Evolutionary conservation across 495 filamentous ascomycete species (phyloP).

Genomic region (Lasiosphaeria hispida): DNA sequence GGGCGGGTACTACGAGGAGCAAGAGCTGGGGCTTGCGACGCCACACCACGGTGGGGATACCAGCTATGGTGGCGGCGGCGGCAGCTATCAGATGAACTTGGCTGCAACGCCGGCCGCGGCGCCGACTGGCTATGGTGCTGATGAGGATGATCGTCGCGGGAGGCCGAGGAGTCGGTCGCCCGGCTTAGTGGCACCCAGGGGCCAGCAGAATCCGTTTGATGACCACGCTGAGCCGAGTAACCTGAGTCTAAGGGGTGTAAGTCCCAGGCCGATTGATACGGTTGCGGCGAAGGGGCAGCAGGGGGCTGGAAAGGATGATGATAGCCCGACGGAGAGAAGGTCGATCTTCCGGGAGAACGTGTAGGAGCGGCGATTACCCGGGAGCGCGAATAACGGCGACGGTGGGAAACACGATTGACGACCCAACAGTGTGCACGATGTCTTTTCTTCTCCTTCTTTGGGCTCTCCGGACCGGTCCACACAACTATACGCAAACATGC

Average conservation of each 20-base stretch:
- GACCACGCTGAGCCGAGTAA: slow-evolving; percentile 56
- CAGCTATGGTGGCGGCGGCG: slow-evolving; percentile 19
- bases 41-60: slow-evolving; percentile 14
- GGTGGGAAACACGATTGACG: too few relatives aligned
- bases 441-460: too few relatives aligned
- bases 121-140: slow-evolving; percentile 2
- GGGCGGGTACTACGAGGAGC: slow-evolving; percentile 59
- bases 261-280: slow-evolving; percentile 52
- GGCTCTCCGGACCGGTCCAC: too few relatives aligned
- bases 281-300: slow-evolving; percentile 18
- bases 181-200: slow-evolving; percentile 11
- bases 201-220: slow-evolving; percentile 51
- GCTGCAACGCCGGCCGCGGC: slow-evolving; percentile 13
- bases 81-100: slow-evolving; percentile 50
- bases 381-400: too few relatives aligned
- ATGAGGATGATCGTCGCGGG: slow-evolving; percentile 31
- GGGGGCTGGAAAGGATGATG: slow-evolving; percentile 26
- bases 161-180: slow-evolving; percentile 33
- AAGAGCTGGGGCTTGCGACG: slow-evolving; percentile 51
- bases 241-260: slow-evolving; percentile 54
- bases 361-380: slow-evolving; percentile 20
- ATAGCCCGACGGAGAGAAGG: slow-evolving; percentile 45
- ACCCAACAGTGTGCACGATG: too few relatives aligned
- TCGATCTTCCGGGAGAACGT: slow-evolving; percentile 53
- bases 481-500: too few relatives aligned